Conservation (phyloP, 345 rosid genomes). For the Lumnitzera racemosa region DNA sequence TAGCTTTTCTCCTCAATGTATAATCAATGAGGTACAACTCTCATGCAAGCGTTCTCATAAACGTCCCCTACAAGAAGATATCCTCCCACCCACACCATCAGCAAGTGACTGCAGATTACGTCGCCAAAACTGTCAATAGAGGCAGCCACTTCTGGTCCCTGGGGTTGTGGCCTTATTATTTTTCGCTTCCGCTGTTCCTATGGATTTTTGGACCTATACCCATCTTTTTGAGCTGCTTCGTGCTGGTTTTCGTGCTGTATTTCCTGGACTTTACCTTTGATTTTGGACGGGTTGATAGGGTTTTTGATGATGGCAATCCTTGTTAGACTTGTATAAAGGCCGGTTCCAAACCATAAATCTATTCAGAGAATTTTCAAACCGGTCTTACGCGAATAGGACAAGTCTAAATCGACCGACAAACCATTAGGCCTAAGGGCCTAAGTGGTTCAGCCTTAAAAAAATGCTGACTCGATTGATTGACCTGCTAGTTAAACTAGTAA, state of each 20-base stretch:
- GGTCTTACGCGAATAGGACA: too few relatives aligned
- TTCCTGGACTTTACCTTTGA: slow-evolving; percentile 55
- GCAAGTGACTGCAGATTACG: slow-evolving; percentile 47
- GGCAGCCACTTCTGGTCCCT: slow-evolving; percentile 93
- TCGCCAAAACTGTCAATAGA: slow-evolving; percentile 54
- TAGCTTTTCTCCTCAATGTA: slow-evolving; percentile 60
- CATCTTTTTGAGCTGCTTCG: slow-evolving; percentile 49
- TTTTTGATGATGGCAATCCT: slow-evolving; percentile 12
- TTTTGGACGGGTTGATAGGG: slow-evolving; percentile 26
- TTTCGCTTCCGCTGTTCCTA: slow-evolving; percentile 73
- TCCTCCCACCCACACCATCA: slow-evolving; percentile 17
- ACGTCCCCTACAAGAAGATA: slow-evolving; percentile 62
- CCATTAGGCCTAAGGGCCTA: too few relatives aligned
- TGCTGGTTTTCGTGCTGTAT: slow-evolving; percentile 52
- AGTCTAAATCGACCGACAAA: too few relatives aligned
- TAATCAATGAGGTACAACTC: slow-evolving; percentile 83
- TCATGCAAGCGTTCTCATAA: slow-evolving; percentile 82
- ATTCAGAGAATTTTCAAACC: too few relatives aligned
- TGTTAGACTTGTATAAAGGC: too few relatives aligned
- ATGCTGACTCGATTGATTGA: too few relatives aligned
- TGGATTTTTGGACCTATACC: slow-evolving; percentile 94
- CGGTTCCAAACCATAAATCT: too few relatives aligned
- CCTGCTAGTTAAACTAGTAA: too few relatives aligned
- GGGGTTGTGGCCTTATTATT: slow-evolving; percentile 81
- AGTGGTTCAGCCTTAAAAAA: too few relatives aligned